A percentile compares a stretch with the other conserved stretches of the same genome.
phyloP scores from a whole-genome alignment of 2,329 filamentous ascomycete genomes.

The Lecanoromycetidae sp. region DNA sequence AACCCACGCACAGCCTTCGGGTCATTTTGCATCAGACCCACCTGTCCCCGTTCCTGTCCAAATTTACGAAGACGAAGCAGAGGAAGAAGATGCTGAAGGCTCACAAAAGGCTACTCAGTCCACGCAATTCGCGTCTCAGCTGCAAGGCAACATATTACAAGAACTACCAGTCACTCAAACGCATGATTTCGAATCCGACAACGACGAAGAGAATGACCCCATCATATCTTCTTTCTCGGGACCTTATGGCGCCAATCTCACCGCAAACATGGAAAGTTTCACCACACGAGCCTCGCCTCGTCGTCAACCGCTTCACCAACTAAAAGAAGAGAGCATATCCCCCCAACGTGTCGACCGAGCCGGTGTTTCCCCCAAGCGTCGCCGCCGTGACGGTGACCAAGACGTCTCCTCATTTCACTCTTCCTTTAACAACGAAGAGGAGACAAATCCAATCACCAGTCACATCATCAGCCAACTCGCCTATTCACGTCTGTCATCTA shows the following conservation, averaged over 20 bases:
- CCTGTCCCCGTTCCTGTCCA: constrained; percentile 30
- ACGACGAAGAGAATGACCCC: constrained; percentile 89
- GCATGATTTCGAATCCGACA: constrained; percentile 60
- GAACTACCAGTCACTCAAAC: constrained; percentile 24
- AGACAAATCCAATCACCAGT: constrained; percentile 49
- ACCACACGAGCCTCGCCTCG: constrained; percentile 53
- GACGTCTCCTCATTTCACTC: constrained; percentile 6
- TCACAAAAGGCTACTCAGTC: constrained; percentile 23
- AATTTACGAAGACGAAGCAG: constrained; percentile 61
- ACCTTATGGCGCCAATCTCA: constrained; percentile 73
- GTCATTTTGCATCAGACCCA: constrained; percentile 21
- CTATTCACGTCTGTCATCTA: constrained; percentile 83
- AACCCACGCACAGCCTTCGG: constrained; percentile 24
- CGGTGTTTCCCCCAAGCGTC: constrained; percentile 19
- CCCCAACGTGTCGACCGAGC: constrained; percentile 24
- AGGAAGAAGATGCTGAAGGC: constrained; percentile 33
- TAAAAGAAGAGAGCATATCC: constrained; percentile 25
- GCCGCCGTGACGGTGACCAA: constrained; percentile 17
- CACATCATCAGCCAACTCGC: constrained; percentile 93
- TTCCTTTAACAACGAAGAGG: background rate
- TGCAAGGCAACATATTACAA: constrained; percentile 22
- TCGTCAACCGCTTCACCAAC: constrained; percentile 17
- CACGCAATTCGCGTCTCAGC: constrained; percentile 26
- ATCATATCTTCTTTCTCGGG: constrained; percentile 87
- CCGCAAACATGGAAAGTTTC: constrained; percentile 71